Base-by-base conservation (phyloP, 352 stramenopile genomes). In the Pythium aphanidermatum region DNA sequence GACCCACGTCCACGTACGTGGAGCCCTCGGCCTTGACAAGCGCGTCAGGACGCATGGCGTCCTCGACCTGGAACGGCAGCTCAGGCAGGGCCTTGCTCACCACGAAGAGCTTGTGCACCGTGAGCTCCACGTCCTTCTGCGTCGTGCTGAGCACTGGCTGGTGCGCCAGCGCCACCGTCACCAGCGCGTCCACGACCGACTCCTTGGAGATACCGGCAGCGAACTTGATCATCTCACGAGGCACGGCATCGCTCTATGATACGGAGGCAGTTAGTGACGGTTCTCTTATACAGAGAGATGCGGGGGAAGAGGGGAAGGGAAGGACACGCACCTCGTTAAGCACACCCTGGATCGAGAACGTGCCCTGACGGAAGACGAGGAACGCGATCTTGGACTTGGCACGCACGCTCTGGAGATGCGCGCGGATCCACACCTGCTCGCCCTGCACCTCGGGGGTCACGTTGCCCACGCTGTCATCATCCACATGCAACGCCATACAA, bases 191-290 rank as follows among this genome's bases (percentile, higher is more conserved):
- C 28, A 99, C 79, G 33, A 99, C 86, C 34, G 87, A 98, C 74
- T 99, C 96, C 49, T 92, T 91, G 16, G 95, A 81, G 39, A 99
- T 76, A 12, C 80, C 71, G 54, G 84, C 88, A 21, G 96, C 74
- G 63, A 98, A 99, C 68, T 97, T 97, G 53, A 99, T 90, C 93
- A 99, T 99, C 51, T 91, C 92, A 46, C 96, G 90, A 21, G 88
- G 80, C 28, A 92, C 77, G 27, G 83, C 78, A 59, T 92, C 86
- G 65, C 94, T 89, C 60, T 46, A 17, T 20, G 11, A 11, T 20
- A 17, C 11, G 92, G 65, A 21, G 73, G 9, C 71, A 45, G 80
- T 55, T 19, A 38, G 23, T 59, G 89, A 14, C 28, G 28, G 9
- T 13, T 33, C 9, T 14, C 28, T 95, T 33, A 88, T 78, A 40